Base-by-base conservation (phyloP, 106 monocot species). In the Dactylorhiza incarnata region DNA sequence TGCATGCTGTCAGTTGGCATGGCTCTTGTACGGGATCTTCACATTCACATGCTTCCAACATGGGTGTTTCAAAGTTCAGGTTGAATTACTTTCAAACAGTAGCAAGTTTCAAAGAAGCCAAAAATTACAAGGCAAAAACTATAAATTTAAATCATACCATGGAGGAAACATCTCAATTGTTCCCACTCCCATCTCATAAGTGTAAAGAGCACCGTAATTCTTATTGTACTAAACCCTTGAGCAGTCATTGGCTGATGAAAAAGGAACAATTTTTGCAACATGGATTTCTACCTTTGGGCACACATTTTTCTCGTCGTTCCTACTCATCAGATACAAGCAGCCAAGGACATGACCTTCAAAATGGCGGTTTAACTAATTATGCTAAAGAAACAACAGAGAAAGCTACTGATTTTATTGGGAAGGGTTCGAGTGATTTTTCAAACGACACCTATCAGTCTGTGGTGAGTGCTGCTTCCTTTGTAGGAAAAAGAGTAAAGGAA, bases 401-500 rank as follows among this genome's bases (percentile, higher is more conserved):
- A 76, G 82, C 62, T 56, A 63, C 86, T 46, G 78, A 78, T 78
- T 54, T 66, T 48, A 73, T 43, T 44, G 82, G 85, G 17, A 81
- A 80, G 68, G 83, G 81, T 1, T 89, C 81, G 92, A 20, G 74
- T 77, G 90, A 88, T 66, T 76, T 68, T 17, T 53, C 90, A 6
- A 83, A 90, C 50, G 72, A 82, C 43, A 72, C 78, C 49, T 76
- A 46, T 45, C 83, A 86, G 53, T 80, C 83, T 73, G 77, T 73
- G 73, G 12, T 51, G 52, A 90, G 89, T 83, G 83, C 85, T 70
- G 58, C 73, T 68, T 45, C 78, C 44, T 63, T 23, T 29, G 63
- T 80, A 9, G 82, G 78, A 49, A 81, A 81, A 53, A 92, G 83
- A 76, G 80, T 74, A 37, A 88, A 92, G 73, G 92, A 92, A 44